Conservation (phyloP, 2,329 filamentous ascomycete genomes). For the Elsinoe australis region DNA sequence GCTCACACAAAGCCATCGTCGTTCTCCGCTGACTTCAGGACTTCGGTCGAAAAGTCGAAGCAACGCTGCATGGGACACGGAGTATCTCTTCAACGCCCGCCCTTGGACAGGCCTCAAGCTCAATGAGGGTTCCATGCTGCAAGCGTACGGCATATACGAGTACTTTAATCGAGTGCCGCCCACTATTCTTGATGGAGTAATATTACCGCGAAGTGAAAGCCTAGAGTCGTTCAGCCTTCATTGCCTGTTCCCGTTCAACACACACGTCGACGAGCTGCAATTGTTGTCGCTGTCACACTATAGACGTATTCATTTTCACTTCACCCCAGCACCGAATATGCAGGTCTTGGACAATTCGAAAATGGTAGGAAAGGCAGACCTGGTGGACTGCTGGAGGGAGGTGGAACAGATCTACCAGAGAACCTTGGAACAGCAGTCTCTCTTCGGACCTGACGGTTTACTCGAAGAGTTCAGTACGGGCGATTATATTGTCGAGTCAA, state of each 20-base stretch:
- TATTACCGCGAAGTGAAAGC: slow-evolving; percentile 22
- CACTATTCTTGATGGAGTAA: slow-evolving; percentile 50
- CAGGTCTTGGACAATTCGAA: slow-evolving; percentile 33
- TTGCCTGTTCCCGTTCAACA: slow-evolving; percentile 59
- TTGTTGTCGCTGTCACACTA: neutral
- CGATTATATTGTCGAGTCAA: slow-evolving; percentile 12
- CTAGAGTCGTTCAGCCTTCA: slow-evolving; percentile 41
- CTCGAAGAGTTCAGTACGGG: slow-evolving; percentile 6
- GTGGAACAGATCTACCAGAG: slow-evolving; percentile 21
- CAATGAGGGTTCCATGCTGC: slow-evolving; percentile 69
- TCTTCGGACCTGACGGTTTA: neutral
- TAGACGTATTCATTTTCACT: slow-evolving; percentile 31
- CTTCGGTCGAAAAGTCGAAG: neutral
- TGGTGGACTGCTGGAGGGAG: slow-evolving; percentile 34
- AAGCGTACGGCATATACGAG: slow-evolving; percentile 62
- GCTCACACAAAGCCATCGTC: too few species aligned
- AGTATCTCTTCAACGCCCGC: slow-evolving; percentile 47
- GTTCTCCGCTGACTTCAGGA: too few species aligned
- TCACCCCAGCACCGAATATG: slow-evolving; percentile 36
- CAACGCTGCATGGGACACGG: slow-evolving; percentile 10
- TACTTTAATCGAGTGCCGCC: slow-evolving; percentile 60
- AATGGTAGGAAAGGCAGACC: slow-evolving; percentile 36
- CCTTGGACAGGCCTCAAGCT: slow-evolving; percentile 59
- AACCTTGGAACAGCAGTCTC: neutral
- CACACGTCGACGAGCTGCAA: slow-evolving; percentile 44